Conservation (phyloP, 805 yeast species). For the Wickerhamiella qilinensis region DNA sequence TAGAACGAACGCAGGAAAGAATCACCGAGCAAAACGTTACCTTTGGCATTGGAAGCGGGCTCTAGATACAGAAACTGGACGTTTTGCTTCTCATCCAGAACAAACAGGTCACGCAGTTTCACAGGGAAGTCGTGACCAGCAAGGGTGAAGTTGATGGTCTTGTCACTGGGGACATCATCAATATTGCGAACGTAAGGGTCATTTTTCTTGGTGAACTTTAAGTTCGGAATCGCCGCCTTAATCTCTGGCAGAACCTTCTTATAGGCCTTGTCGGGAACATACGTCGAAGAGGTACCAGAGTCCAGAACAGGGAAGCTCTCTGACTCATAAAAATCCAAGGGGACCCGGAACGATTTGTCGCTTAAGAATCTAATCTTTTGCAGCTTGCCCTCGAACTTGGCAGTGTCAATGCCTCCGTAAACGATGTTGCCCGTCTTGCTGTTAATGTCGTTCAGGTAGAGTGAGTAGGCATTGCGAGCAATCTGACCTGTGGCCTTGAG, state of each 20-base stretch:
- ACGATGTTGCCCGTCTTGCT: constrained; percentile 32
- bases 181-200: neutral
- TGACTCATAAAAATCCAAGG: constrained; percentile 6
- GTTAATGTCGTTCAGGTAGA: constrained; percentile 28
- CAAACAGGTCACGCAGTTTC: neutral
- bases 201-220: neutral
- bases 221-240: neutral
- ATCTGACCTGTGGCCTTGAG: constrained; percentile 25
- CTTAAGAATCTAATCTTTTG: constrained; percentile 7
- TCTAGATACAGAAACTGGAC: neutral
- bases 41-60: neutral
- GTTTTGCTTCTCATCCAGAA: neutral
- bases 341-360: constrained; percentile 6
- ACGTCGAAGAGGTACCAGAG: constrained; percentile 33
- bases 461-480: constrained; percentile 26
- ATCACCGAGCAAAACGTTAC: constrained; percentile 32
- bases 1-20: constrained; percentile 46
- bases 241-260: constrained; percentile 5
- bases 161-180: neutral
- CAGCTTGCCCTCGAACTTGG: constrained; percentile 38
- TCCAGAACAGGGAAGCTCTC: constrained; percentile 23
- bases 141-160: neutral
- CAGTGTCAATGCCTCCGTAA: constrained; percentile 57
- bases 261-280: constrained; percentile 24
- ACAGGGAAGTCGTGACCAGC: neutral